These are phyloP conservation scores for Entamoeba invadens DNA, from an alignment of 208 protist species.

Conservation along the genomic window DNA sequence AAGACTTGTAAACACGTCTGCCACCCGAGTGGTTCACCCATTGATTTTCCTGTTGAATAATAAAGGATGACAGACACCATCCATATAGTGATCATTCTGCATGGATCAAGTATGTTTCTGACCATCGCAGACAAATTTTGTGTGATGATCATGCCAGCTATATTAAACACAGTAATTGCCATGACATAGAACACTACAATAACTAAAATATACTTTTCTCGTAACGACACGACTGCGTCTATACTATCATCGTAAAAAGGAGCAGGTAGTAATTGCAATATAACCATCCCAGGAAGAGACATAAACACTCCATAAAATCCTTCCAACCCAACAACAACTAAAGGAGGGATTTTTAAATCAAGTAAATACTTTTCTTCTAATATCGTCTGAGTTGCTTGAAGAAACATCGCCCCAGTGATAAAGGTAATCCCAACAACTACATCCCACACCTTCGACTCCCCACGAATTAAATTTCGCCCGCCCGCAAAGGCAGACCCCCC, in stretches of 20 bases:
- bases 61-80: conserved; percentile 34
- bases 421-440: conserved; percentile 56
- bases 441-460: not conserved
- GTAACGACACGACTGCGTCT: conserved; percentile 27
- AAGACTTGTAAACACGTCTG: conserved; percentile 36
- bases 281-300: not conserved
- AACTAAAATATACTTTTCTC: conserved; percentile 9
- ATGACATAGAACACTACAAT: conserved; percentile 22
- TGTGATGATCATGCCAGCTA: conserved; percentile 41
- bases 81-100: conserved; percentile 39
- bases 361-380: conserved; percentile 58
- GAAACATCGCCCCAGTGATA: conserved; percentile 56
- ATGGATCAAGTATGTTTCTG: conserved; percentile 37
- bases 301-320: conserved; percentile 57
- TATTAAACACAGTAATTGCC: conserved; percentile 38
- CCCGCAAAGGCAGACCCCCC: conserved; percentile 45
- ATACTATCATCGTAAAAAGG: conserved; percentile 20
- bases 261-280: not conserved
- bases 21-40: conserved; percentile 33
- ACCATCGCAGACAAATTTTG: conserved; percentile 24
- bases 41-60: conserved; percentile 25
- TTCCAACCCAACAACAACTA: conserved; percentile 66
- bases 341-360: conserved; percentile 50
- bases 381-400: conserved; percentile 65
- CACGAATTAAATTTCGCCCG: not conserved